phyloP scores from a whole-genome alignment of 495 filamentous ascomycete species.

The Immersiella caudata region DNA sequence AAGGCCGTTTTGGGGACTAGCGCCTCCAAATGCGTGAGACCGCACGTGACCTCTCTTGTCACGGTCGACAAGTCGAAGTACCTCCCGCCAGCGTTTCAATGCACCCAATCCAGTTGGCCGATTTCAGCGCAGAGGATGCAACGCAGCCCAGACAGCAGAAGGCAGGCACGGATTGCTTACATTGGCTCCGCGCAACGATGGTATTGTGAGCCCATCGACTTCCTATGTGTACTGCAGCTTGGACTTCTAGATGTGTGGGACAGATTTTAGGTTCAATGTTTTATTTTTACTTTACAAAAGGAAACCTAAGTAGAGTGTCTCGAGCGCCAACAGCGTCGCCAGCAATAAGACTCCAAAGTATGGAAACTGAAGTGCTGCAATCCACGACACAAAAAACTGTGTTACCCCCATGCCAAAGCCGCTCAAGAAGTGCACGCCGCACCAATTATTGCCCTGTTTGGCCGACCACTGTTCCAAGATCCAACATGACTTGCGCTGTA shows the following conservation, averaged over 20 bases:
- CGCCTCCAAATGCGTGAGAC: background rate
- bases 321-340: background rate
- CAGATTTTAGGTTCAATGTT: background rate
- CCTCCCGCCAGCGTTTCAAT: constrained; percentile 9
- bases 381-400: background rate
- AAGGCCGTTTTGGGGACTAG: constrained; percentile 17
- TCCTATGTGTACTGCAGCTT: background rate
- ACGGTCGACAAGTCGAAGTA: background rate
- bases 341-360: background rate
- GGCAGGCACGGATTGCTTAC: background rate
- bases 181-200: background rate
- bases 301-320: constrained; percentile 10
- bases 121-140: background rate
- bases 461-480: background rate
- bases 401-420: constrained; percentile 8
- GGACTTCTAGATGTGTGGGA: background rate
- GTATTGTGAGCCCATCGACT: background rate
- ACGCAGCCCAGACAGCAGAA: background rate
- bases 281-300: constrained; percentile 27
- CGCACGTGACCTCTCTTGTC: constrained; percentile 20
- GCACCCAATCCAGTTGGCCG: background rate
- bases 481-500: background rate
- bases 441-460: constrained; percentile 7
- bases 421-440: constrained; percentile 21
- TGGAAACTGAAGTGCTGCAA: constrained; percentile 9